Evolutionary conservation across 768 basidiomycete species (phyloP).

Genomic region (Melanogaster broomeanus): DNA sequence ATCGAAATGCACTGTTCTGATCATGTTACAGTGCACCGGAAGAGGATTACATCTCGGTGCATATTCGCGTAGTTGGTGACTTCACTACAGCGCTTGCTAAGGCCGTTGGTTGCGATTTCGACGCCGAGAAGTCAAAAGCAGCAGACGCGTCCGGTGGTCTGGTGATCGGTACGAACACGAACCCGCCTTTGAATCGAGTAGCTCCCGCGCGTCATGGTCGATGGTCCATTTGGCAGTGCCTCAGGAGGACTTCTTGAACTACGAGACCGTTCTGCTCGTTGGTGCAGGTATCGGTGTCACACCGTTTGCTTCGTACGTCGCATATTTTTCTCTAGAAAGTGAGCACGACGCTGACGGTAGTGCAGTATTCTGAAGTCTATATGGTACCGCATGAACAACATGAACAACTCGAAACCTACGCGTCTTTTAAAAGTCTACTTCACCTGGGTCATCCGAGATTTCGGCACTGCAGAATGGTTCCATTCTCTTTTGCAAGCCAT

Average conservation of each 20-base stretch:
- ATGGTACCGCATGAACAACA: conserved; percentile 96
- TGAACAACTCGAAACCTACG: conserved; percentile 72
- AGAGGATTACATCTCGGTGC: conserved; percentile 93
- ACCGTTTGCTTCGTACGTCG: conserved; percentile 87
- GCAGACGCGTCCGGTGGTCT: conserved; percentile 50
- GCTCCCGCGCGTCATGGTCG: conserved; percentile 92
- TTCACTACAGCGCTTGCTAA: conserved; percentile 84
- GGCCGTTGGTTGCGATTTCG: conserved; percentile 83
- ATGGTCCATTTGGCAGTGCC: conserved; percentile 93
- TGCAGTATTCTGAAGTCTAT: conserved; percentile 83
- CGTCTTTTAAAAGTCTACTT: conserved; percentile 91
- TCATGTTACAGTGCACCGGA: conserved; percentile 71
- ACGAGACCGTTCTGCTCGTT: conserved; percentile 84
- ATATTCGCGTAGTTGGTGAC: conserved; percentile 91
- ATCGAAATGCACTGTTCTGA: neutral
- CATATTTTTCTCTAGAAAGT: neutral
- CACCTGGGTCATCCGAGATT: conserved; percentile 95
- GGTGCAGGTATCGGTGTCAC: conserved; percentile 97
- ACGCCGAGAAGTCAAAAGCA: conserved; percentile 49
- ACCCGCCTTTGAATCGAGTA: conserved; percentile 67
- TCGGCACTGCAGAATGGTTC: conserved; percentile 90
- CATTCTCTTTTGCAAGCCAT: conserved; percentile 91
- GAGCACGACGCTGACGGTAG: conserved; percentile 3
- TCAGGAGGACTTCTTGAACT: conserved; percentile 91
- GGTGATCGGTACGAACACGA: conserved; percentile 57